Evolutionary conservation across 805 yeast species (phyloP).

Genomic region (Priceomyces haplophilus): DNA sequence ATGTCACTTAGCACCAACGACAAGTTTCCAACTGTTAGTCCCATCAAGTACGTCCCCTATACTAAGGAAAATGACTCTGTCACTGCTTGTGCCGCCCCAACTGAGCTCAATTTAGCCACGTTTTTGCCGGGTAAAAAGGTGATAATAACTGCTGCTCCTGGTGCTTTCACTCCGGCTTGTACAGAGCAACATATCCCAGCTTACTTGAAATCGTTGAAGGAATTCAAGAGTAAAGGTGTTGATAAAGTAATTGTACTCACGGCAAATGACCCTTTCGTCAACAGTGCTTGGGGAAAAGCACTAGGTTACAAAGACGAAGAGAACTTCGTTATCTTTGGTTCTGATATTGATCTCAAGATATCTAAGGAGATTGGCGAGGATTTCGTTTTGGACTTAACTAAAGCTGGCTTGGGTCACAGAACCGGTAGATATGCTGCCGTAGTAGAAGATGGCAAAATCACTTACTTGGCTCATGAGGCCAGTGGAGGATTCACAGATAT

Average conservation of each 20-base stretch:
- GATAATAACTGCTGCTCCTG: conserved; percentile 75
- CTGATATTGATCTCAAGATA: conserved; percentile 63
- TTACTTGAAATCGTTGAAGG: conserved; percentile 46
- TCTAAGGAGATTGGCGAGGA: conserved; percentile 58
- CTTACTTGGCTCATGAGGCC: conserved; percentile 29
- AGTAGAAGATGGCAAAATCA: conserved; percentile 48
- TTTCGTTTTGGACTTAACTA: conserved; percentile 46
- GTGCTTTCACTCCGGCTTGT: conserved; percentile 86
- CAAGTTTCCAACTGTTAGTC: conserved; percentile 35
- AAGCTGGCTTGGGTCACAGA: conserved; percentile 54
- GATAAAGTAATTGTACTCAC: conserved; percentile 62
- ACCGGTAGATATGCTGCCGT: conserved; percentile 72
- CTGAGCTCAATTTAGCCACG: conserved; percentile 31
- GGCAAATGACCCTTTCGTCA: conserved; percentile 70
- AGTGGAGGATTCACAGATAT: conserved; percentile 23
- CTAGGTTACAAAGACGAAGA: conserved; percentile 37
- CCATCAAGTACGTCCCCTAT: conserved; percentile 42
- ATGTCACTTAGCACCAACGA: conserved; percentile 1
- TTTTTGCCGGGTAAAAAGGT: conserved; percentile 48
- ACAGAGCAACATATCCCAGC: conserved; percentile 71
- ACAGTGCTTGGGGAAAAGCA: conserved; percentile 64
- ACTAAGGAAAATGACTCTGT: conserved; percentile 31
- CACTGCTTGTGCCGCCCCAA: conserved; percentile 40
- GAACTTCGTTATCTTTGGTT: conserved; percentile 50
- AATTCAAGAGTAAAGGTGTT: conserved; percentile 57